Base-by-base conservation (phyloP, 768 basidiomycete genomes). In the Sarcodon aspratus region DNA sequence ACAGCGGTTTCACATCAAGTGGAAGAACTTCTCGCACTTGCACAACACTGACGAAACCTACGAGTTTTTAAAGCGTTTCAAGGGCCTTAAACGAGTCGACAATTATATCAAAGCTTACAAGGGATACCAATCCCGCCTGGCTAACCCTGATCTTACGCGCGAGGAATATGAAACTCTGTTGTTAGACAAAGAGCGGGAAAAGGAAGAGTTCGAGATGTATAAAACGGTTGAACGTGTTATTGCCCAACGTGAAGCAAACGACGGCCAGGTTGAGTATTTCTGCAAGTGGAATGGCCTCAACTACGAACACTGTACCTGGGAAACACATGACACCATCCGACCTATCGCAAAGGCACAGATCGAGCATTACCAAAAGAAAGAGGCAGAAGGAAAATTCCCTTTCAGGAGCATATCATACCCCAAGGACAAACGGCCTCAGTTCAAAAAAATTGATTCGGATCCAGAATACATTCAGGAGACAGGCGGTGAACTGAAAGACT, bases 31-130 rank as follows among this genome's bases (percentile, higher is more conserved):
- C 66, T 96, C 93, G 9, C 95, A 98, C 63, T 75, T 98, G 12
- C 96, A 98, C 71, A 97, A 99, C 61, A 99, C 96, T n/a, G 95
- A 98, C 62, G 96, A 99, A 67, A 84, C 84, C 12, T 96, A 97
- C 70, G 84, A 92, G 61, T 97, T 95, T 66, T 71, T 98, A 51
- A 97, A 95, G 65, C 80, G 86, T 21, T 98, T 86, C 77, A 88
- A 83, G 62, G 96, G 96, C 27, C 74, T 96, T 56, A 98, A 98
- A 66, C 88, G 93, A 46, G 90, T 99, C 53, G 96, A 98, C 69
- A 98, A 99, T 67, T 99, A 98, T 66, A 96, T 99, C 77, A 95
- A 94, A 62, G 77, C 79, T 33, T 88, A 85, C 69, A 88, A 85
- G 60, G 57, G 62, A 0, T 91, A 87, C 70, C 79, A 85, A 54